A percentile compares a stretch with the other conserved stretches of the same genome.
These are phyloP conservation scores for Passalora sequoiae DNA, from an alignment of 2,329 filamentous ascomycete genomes.

Conservation along the genomic window DNA sequence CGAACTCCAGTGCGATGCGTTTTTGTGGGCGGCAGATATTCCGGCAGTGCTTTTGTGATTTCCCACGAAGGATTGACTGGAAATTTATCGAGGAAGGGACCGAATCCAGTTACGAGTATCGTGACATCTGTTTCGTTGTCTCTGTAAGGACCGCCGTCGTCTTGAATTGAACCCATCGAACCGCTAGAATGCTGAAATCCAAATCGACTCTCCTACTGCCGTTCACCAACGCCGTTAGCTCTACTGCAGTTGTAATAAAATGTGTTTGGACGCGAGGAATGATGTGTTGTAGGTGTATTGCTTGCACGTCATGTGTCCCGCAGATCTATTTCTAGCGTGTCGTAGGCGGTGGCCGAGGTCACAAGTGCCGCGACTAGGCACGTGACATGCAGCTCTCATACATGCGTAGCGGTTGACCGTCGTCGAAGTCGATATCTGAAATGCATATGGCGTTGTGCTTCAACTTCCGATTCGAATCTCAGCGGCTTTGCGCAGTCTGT, in stretches of 20 bases:
- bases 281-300: too few relatives aligned
- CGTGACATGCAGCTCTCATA: too few relatives aligned
- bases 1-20: conserved; percentile 46
- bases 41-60: conserved; percentile 65
- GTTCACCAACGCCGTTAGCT: too few relatives aligned
- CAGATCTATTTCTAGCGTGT: too few relatives aligned
- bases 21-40: conserved; percentile 49
- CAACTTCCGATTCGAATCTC: conserved; percentile 31
- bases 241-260: too few relatives aligned
- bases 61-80: conserved; percentile 76
- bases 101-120: conserved; percentile 43
- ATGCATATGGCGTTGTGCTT: too few relatives aligned
- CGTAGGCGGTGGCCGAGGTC: too few relatives aligned
- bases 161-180: conserved; percentile 9
- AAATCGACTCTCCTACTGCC: background rate
- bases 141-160: conserved; percentile 4
- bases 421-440: too few relatives aligned
- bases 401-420: too few relatives aligned
- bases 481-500: conserved; percentile 47
- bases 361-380: too few relatives aligned
- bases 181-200: background rate
- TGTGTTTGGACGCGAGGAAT: too few relatives aligned
- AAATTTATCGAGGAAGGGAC: conserved; percentile 63
- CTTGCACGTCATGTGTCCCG: background rate
- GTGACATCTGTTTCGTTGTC: conserved; percentile 25